Percentiles rank a stretch among this genome's conserved stretches.
These are phyloP conservation scores for Oryza glumipatula DNA, from an alignment of 176 grass and related monocot species.

Conservation along the genomic window DNA sequence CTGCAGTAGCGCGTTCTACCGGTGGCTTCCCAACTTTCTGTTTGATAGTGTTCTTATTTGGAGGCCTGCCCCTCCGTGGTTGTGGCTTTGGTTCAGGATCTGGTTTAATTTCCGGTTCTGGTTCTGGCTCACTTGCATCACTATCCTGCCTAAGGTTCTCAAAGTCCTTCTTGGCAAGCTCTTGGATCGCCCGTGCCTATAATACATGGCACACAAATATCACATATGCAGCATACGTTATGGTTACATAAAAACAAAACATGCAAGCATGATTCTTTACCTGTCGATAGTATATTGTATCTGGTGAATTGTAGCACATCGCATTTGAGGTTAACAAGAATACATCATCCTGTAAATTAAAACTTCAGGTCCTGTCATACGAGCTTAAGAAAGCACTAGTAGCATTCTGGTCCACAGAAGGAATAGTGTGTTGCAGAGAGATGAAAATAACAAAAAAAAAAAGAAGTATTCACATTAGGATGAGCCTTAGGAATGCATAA, in stretches of 20 bases:
- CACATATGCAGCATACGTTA: conserved; percentile 15
- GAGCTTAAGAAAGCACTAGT: conserved; percentile 16
- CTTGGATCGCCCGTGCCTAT: conserved; percentile 91
- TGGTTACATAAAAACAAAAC: conserved; percentile 3
- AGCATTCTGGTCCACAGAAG: conserved; percentile 11
- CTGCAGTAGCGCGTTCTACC: conserved; percentile 51
- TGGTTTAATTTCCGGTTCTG: conserved; percentile 39
- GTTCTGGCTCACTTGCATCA: conserved; percentile 80
- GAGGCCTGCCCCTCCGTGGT: conserved; percentile 79
- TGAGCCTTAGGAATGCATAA: not conserved
- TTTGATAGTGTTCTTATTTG: conserved; percentile 62
- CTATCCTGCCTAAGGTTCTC: conserved; percentile 94
- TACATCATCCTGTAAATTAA: conserved; percentile 80
- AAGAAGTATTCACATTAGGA: not conserved
- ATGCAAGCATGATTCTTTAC: conserved; percentile 40
- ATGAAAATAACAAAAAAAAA: not conserved
- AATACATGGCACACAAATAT: conserved; percentile 31
- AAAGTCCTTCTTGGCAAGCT: conserved; percentile 97
- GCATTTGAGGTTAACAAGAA: conserved; percentile 88
- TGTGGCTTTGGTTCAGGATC: conserved; percentile 72
- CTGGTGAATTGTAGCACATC: conserved; percentile 90
- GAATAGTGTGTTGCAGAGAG: conserved; percentile 12
- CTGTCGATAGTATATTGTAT: conserved; percentile 96
- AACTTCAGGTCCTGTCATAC: conserved; percentile 24
- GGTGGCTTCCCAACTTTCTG: conserved; percentile 67